phyloP scores from a whole-genome alignment of 1,139 yeast species.

The Chernovozyma aurita region DNA sequence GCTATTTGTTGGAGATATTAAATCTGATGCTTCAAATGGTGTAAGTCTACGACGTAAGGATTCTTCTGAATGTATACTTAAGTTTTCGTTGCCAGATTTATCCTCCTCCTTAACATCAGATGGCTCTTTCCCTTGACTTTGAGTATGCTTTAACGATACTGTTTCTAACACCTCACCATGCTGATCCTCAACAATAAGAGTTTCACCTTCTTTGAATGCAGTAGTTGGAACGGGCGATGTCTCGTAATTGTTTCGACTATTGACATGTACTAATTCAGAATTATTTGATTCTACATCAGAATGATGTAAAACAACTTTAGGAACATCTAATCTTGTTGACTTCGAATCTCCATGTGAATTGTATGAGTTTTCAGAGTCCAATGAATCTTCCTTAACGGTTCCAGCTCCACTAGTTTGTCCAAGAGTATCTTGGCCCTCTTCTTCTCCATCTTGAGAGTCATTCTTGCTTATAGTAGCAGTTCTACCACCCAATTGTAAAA shows the following conservation, averaged over 20 bases:
- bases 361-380: not conserved
- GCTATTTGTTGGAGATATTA: not conserved
- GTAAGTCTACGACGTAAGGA: slow-evolving; percentile 37
- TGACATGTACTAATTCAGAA: not conserved
- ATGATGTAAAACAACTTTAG: not conserved
- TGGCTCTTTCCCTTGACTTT: slow-evolving; percentile 2
- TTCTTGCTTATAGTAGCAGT: slow-evolving; percentile 15
- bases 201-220: slow-evolving; percentile 71
- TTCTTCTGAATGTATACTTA: slow-evolving; percentile 38
- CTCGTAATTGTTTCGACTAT: not conserved
- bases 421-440: slow-evolving; percentile 9
- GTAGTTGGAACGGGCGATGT: slow-evolving; percentile 23
- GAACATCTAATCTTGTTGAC: not conserved
- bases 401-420: slow-evolving; percentile 1
- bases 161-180: slow-evolving; percentile 71
- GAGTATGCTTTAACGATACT: slow-evolving; percentile 15
- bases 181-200: slow-evolving; percentile 71
- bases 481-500: slow-evolving; percentile 36
- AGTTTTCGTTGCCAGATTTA: slow-evolving; percentile 11
- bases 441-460: slow-evolving; percentile 18
- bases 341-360: not conserved
- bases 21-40: slow-evolving; percentile 15
- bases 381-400: not conserved
- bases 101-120: not conserved
- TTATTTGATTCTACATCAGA: no score